These are phyloP conservation scores for Lanmaoa pseudosensibilis DNA, from an alignment of 768 basidiomycete genomes.

Conservation along the genomic window DNA sequence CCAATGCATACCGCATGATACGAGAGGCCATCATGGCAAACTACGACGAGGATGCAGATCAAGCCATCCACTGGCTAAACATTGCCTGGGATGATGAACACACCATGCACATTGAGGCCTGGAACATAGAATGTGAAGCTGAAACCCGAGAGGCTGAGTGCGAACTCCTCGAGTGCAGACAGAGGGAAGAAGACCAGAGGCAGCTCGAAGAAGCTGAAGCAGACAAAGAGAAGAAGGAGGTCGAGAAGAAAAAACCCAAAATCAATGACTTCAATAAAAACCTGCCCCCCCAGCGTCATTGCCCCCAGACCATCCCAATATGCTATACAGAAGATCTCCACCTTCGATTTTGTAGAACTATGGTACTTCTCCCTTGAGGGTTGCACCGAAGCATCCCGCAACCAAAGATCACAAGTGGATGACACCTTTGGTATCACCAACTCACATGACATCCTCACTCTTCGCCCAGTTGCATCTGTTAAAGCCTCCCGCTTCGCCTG, in stretches of 20 bases:
- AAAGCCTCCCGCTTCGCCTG: constrained; percentile 19
- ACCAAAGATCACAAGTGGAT: not conserved
- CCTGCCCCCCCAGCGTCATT: not conserved
- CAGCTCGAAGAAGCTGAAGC: not conserved
- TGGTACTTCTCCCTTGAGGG: constrained; percentile 15
- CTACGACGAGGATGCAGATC: not conserved
- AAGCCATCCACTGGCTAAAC: not conserved
- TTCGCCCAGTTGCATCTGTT: constrained; percentile 14
- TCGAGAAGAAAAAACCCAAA: not conserved
- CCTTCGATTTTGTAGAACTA: not conserved
- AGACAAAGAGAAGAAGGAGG: not conserved
- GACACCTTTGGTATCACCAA: constrained; percentile 14
- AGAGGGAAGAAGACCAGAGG: not conserved
- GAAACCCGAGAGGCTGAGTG: not conserved
- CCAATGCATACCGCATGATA: not conserved
- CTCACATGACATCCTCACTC: constrained; percentile 1
- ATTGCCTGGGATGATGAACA: not conserved
- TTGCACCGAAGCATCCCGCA: not conserved
- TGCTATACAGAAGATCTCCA: constrained; percentile 2
- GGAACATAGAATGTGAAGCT: not conserved
- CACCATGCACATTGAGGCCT: not conserved
- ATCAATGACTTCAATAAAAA: not conserved
- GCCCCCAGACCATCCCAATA: not conserved
- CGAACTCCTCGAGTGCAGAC: not conserved
- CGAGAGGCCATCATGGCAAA: not conserved